Evolutionary conservation across 805 yeast genomes (phyloP).

Genomic region (Candida michaelii): DNA sequence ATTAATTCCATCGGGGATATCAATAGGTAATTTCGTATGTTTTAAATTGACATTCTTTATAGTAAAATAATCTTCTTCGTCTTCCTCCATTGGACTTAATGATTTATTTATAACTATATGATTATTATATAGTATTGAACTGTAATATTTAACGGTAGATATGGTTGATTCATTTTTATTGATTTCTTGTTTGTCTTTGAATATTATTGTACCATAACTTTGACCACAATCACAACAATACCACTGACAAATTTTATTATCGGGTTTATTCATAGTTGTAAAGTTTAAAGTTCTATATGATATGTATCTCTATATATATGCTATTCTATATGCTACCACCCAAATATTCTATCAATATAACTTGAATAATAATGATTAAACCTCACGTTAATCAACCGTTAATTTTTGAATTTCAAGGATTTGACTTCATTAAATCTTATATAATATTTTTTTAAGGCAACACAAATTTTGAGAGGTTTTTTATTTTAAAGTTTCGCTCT

Average conservation of each 20-base stretch:
- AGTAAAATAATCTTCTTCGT: conserved; percentile 6
- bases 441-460: conserved; percentile 3
- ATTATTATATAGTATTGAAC: conserved; percentile 21
- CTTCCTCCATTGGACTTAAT: conserved; percentile 6
- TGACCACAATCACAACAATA: conserved; percentile 43
- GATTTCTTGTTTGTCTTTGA: conserved; percentile 16
- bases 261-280: conserved; percentile 1
- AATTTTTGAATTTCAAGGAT: neutral
- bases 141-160: conserved; percentile 25
- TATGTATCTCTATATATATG: no score
- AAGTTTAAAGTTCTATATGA: no score
- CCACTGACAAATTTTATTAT: conserved; percentile 37
- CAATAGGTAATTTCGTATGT: conserved; percentile 2
- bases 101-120: conserved; percentile 8
- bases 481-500: conserved; percentile 6
- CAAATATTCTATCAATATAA: no score
- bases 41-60: conserved; percentile 3
- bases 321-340: no score
- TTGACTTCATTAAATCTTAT: conserved; percentile 2
- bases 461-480: conserved; percentile 1
- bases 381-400: no score
- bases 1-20: conserved; percentile 2
- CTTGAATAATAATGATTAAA: no score
- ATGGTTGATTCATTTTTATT: conserved; percentile 8
- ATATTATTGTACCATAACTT: conserved; percentile 33